These are phyloP conservation scores for Bruguiera parviflora DNA, from an alignment of 345 rosid species.

Conservation along the genomic window DNA sequence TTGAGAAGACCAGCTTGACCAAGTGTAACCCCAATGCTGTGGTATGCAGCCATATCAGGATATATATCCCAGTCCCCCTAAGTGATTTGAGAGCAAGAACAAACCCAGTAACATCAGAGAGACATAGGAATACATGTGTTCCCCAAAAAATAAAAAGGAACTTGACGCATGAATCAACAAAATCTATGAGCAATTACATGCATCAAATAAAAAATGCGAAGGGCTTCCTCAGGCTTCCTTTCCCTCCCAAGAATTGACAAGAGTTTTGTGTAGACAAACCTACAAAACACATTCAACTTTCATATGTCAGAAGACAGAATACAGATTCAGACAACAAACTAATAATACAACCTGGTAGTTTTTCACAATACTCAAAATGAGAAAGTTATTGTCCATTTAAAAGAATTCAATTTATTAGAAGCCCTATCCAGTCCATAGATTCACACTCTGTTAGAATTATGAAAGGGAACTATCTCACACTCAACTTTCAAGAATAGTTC, in stretches of 20 bases:
- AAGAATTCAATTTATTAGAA: too few species aligned
- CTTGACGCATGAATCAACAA: slow-evolving; percentile 5
- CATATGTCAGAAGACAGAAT: background rate
- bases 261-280: slow-evolving; percentile 95
- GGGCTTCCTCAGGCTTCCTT: slow-evolving; percentile 71
- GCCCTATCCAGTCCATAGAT: too few species aligned
- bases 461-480: too few species aligned
- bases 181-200: slow-evolving; percentile 47
- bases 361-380: background rate
- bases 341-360: background rate
- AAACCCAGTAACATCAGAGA: slow-evolving; percentile 23
- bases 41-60: slow-evolving; percentile 95
- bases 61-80: slow-evolving; percentile 72
- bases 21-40: slow-evolving; percentile 69
- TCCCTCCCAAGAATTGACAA: slow-evolving; percentile 75
- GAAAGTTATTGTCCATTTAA: background rate
- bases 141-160: background rate
- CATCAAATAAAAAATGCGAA: slow-evolving; percentile 64
- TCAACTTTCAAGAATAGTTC: too few species aligned
- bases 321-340: background rate
- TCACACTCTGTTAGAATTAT: too few species aligned
- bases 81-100: slow-evolving; percentile 27
- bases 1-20: slow-evolving; percentile 82
- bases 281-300: slow-evolving; percentile 29
- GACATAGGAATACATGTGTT: background rate